A percentile compares a stretch with the other conserved stretches of the same genome.
Conservation (phyloP, 2,329 filamentous ascomycete species). For the Fusarium clavum region DNA sequence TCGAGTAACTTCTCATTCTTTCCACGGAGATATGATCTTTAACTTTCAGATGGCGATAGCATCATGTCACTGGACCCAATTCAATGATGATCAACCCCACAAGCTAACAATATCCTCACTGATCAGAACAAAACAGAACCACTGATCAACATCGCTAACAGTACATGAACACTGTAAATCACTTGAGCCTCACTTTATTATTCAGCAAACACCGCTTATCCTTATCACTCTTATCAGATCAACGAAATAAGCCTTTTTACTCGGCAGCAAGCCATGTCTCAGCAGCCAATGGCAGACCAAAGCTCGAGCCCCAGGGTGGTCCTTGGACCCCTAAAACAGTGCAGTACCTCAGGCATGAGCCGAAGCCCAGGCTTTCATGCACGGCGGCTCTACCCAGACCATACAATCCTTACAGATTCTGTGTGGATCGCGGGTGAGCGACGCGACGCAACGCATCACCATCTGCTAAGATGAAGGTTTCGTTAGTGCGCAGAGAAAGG, state of each 20-base stretch:
- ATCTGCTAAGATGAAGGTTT: conserved; percentile 16
- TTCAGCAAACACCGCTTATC: conserved; percentile 28
- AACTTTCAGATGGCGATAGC: not conserved
- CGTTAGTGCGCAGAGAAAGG: conserved; percentile 16
- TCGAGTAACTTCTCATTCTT: not conserved
- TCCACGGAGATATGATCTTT: not conserved
- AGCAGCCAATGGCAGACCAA: conserved; percentile 30
- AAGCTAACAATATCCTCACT: not conserved
- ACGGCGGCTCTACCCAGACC: conserved; percentile 38
- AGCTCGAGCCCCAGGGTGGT: conserved; percentile 13
- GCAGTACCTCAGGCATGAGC: conserved; percentile 26
- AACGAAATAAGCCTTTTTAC: conserved; percentile 31
- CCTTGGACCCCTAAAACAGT: conserved; percentile 43
- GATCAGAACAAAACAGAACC: conserved; percentile 19
- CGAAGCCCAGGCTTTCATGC: conserved; percentile 27
- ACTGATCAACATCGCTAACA: conserved; percentile 7
- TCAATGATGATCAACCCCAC: not conserved
- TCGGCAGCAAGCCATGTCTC: conserved; percentile 16
- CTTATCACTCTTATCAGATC: conserved; percentile 29
- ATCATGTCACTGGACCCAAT: conserved; percentile 3
- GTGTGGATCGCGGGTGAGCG: conserved; percentile 43
- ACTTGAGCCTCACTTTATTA: conserved; percentile 21
- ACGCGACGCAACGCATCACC: conserved; percentile 31
- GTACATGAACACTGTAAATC: not conserved
- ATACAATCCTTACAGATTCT: conserved; percentile 2